A percentile compares a stretch with the other conserved stretches of the same genome.
Evolutionary conservation across 805 yeast species (phyloP).

Genomic region (Zygosaccharomyces bailii): DNA sequence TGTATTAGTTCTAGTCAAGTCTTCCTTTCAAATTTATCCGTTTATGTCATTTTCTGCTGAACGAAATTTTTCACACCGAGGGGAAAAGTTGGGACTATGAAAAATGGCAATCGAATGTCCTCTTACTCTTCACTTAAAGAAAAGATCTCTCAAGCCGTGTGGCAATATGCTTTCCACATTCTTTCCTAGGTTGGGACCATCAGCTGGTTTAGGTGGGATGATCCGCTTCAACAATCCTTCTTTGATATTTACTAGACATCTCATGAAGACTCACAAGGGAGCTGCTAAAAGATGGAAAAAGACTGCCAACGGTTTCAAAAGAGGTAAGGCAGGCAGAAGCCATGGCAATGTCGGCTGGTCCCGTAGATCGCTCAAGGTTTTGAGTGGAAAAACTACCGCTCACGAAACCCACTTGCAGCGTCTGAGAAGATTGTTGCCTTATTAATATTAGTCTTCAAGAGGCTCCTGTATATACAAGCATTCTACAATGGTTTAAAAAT

Average conservation of each 20-base stretch:
- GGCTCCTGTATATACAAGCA: constrained; percentile 8
- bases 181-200: constrained; percentile 3
- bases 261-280: constrained; percentile 78
- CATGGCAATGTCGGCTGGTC: constrained; percentile 94
- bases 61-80: too few species aligned
- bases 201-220: constrained; percentile 6
- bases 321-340: constrained; percentile 80
- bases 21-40: neutral
- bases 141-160: neutral
- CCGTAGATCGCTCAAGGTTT: constrained; percentile 51
- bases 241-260: constrained; percentile 31
- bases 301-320: constrained; percentile 61
- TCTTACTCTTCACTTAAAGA: too few species aligned
- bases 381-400: constrained; percentile 58
- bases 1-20: neutral
- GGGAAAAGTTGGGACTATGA: too few species aligned
- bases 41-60: neutral
- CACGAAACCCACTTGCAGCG: constrained; percentile 56
- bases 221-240: constrained; percentile 12
- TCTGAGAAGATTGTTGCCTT: constrained; percentile 53
- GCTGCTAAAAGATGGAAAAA: constrained; percentile 84
- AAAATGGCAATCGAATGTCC: too few species aligned
- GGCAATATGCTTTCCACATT: constrained; percentile 11
- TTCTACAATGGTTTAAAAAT: constrained; percentile 1
- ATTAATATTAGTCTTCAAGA: constrained; percentile 11